Base-by-base conservation (phyloP, 148 eudicot genomes). In the Cornus controversa region DNA sequence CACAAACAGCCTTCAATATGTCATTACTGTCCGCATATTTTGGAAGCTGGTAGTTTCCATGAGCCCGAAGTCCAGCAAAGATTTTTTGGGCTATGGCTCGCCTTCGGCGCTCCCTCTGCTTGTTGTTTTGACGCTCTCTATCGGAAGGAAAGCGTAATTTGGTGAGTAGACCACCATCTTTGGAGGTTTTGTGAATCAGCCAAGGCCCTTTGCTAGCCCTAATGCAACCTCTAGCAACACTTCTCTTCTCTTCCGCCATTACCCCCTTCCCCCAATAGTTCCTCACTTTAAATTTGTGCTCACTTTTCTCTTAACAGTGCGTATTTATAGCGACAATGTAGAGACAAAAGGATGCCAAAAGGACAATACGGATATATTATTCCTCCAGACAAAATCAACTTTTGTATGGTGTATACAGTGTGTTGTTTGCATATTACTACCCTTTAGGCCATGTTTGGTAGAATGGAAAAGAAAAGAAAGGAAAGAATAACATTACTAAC, bases 11-110 rank as follows among this genome's bases (percentile, higher is more conserved):
- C 76, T 64, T 78, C 86, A 86, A 69, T 0, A 83, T 37, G 23
- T 80, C 82, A 79, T 86, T 83, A 34, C 75, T 83, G 69, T 86
- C 86, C 22, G 86, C 82, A 86, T 83, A 63, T 23, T 72, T 80
- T 22, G 86, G 89, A 14, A 54, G 60, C 20, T 54, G 60, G 60
- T 54, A 54, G 60, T 54, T 54, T 54, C 60, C 60, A 54, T 54
- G 60, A 54, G 60, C 60, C 20, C 60, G 60, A 54, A 54, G 60
- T 14, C 60, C 60, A 54, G 60, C 60, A 20, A 54, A 54, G 2
- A 54, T 54, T 54, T 54, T 18, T 10, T 72, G 27, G 10, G 66
- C 45, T 25, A 72, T 2, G 26, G 66, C 78, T 22, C 88, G 80
- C 0, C 90, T 62, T 25, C 28, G 79, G 65, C 82, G 83, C 67